A percentile compares a stretch with the other conserved stretches of the same genome.
Evolutionary conservation across 2,329 filamentous ascomycete species (phyloP).

Genomic region (Epichloe gansuensis): DNA sequence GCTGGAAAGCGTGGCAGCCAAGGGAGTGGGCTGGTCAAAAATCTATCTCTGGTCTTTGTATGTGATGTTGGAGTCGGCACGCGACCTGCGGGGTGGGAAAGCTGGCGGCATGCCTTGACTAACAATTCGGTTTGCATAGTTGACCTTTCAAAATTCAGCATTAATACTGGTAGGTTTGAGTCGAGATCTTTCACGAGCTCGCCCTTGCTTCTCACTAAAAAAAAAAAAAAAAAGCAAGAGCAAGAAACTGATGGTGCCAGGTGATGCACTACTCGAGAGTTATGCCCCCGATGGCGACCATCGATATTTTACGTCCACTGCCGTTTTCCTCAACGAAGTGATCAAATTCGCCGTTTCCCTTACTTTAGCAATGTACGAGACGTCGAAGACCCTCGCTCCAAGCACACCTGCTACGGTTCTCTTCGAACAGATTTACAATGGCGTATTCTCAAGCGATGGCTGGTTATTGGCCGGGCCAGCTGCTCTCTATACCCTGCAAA

Average conservation of each 20-base stretch:
- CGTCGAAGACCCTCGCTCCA: slow-evolving; percentile 63
- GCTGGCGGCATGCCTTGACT: slow-evolving; percentile 2
- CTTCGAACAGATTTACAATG: slow-evolving; percentile 65
- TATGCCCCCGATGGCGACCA: slow-evolving; percentile 77
- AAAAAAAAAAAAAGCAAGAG: neutral
- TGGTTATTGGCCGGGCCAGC: slow-evolving; percentile 93
- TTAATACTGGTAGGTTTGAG: slow-evolving; percentile 50
- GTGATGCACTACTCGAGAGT: slow-evolving; percentile 90
- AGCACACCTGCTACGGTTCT: slow-evolving; percentile 71
- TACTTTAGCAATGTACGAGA: slow-evolving; percentile 78
- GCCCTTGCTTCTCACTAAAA: neutral
- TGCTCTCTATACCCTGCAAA: slow-evolving; percentile 78
- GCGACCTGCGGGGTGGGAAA: neutral
- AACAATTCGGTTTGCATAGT: slow-evolving; percentile 30
- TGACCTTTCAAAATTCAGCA: slow-evolving; percentile 64
- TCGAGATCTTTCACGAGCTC: neutral
- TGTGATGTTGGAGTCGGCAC: neutral
- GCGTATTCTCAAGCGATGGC: slow-evolving; percentile 78
- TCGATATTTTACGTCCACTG: slow-evolving; percentile 86
- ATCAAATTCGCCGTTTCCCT: slow-evolving; percentile 81
- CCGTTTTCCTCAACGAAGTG: slow-evolving; percentile 86
- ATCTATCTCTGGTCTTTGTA: slow-evolving; percentile 13
- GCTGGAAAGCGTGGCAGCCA: slow-evolving; percentile 1
- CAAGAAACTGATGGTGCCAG: slow-evolving; percentile 27
- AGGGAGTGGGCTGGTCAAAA: slow-evolving; percentile 10